Evolutionary conservation across 176 grass and related monocot species (phyloP), one percentile per base, ranked within the genome.

Genomic region (Carex cristatella): DNA sequence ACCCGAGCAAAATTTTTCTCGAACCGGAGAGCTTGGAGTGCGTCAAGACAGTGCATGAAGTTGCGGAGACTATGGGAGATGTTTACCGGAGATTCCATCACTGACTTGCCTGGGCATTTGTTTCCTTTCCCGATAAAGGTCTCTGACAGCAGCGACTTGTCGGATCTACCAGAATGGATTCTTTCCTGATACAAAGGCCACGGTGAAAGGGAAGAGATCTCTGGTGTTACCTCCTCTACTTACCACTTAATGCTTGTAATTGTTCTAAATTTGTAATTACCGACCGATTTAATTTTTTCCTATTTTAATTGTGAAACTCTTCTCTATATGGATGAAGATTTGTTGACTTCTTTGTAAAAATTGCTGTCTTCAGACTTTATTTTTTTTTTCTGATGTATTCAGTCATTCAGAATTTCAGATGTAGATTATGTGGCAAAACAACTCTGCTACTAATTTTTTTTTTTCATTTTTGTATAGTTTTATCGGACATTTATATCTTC

Each of bases 111-210:
- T 10, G 87, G 95, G 0, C 93, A 98, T 85, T 58, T 98, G 61
- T 89, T 98, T 11, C 93, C 95, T 54, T 98, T 93, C 79, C 95
- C 95, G 14, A 86, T 98, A 61, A 73, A 30, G 57, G 93, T 98
- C 69, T 93, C 88, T 4, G 86, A 89, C 40, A 82, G 48, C 11
- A 92, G 92, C 28, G 80, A 86, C 78, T 67, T 98, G 56, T 78
- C 56, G 4, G 91, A 94, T 82, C 72, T 92, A 57, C 74, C 95
- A 0, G 63, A 83, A 92, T 83, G 92, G 92, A 18, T 83, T 86
- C 27, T 98, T 94, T 88, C 92, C 95, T 2, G 92, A 93, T 74
- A 94, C 95, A 3, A 90, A 61, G 13, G 91, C 91, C n/a, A 69
- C 79, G 51, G 89, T 98, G 56, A 86, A 79, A 82, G 93, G 95